phyloP scores from a whole-genome alignment of 495 filamentous ascomycete genomes.

The Penicillium ucsense region DNA sequence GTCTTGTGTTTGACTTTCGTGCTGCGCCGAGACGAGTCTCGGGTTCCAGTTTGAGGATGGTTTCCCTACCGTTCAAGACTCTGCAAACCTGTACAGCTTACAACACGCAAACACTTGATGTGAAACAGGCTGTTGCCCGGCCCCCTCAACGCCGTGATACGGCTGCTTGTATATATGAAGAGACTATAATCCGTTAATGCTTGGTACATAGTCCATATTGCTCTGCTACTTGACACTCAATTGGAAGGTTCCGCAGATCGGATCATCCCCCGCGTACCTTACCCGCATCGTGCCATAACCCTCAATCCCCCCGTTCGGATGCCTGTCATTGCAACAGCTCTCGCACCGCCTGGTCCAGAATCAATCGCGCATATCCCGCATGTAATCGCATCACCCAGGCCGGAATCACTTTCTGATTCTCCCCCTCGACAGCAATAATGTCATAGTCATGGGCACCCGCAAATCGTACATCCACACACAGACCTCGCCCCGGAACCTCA shows the following conservation, averaged over 20 bases:
- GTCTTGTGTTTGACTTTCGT: slow-evolving; percentile 5
- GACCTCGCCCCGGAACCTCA: slow-evolving; percentile 1
- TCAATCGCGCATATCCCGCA: slow-evolving; percentile 19
- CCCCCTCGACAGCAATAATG: slow-evolving; percentile 13
- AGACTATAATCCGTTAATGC: too few relatives aligned
- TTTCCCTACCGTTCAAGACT: too few relatives aligned
- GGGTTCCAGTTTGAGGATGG: too few relatives aligned
- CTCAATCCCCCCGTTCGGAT: background rate
- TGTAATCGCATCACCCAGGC: slow-evolving; percentile 19
- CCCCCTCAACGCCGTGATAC: background rate
- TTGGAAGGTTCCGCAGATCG: too few relatives aligned
- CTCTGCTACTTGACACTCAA: too few relatives aligned
- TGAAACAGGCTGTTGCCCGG: too few relatives aligned
- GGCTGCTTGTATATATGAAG: background rate
- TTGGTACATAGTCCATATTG: too few relatives aligned
- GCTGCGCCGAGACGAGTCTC: too few relatives aligned
- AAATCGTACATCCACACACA: slow-evolving; percentile 24
- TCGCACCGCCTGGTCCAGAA: slow-evolving; percentile 16
- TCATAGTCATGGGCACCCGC: slow-evolving; percentile 25
- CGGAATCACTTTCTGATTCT: slow-evolving; percentile 21
- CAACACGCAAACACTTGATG: too few relatives aligned
- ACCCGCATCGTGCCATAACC: background rate
- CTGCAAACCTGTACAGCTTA: too few relatives aligned
- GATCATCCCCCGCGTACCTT: too few relatives aligned
- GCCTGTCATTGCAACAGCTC: slow-evolving; percentile 5